Base-by-base conservation (phyloP, 108 stramenopile genomes). In the Stephanodiscus triporus region DNA sequence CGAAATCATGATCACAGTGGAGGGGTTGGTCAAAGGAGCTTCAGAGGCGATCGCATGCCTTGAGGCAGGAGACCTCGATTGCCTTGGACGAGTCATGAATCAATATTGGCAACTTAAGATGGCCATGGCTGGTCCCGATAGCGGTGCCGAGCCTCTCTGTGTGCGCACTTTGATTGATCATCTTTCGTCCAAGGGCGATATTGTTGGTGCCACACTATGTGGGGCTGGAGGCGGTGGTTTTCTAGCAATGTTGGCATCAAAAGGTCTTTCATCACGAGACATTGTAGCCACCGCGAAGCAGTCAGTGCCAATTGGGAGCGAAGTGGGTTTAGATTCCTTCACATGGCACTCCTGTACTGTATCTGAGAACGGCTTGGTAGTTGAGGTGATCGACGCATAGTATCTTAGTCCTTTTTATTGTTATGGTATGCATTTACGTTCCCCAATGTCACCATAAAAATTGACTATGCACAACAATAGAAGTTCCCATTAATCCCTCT, bases 171-270 rank as follows among this genome's bases (percentile, higher is more conserved):
- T 90, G 7, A 68, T 89, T 22, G 48, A 61, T 8, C 40, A 75
- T n/a, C 74, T 92, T 30, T 45, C 32, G 26, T 48, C 69, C 29
- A 50, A 70, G 20, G 71, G 65, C 11, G 29, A 55, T 42, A 87
- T 88, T 58, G 63, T 55, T 22, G 94, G 89, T 13, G 87, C 75
- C 27, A 75, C 82, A 22, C 74, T 92, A 6, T 90, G 89, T 63
- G 94, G 94, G 24, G 94, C 94, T 48, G 94, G 69, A 70, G 69
- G 90, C 2, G 94, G 94, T 13, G 94, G 94, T 20, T 93, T 93
- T 65, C 74, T 95, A 53, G 78, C 78, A 8, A 24, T 89, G 70
- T 19, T 93, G 9, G 24, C 68, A 1, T 54, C 79, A 6, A 51
- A 85, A 42, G 80, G 79, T 19, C 68, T 36, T 24, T 56, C 61